Evolutionary conservation across 2,329 filamentous ascomycete species (phyloP), one percentile per base, ranked within the genome.

Genomic region (Xylariales sp.): DNA sequence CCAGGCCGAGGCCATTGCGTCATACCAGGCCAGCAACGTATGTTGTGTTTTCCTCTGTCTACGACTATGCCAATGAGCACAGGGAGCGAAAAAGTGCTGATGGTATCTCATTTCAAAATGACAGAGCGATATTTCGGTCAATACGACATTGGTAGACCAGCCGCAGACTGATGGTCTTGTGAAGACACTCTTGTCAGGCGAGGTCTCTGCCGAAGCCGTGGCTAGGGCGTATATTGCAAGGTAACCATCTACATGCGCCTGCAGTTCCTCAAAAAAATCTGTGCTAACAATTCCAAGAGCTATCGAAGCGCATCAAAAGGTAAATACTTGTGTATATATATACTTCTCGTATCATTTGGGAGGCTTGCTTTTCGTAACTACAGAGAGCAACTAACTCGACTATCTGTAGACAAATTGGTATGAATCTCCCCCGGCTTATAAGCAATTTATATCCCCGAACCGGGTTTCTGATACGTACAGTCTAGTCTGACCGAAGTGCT

Each of bases 251-350:
- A 1, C 3, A 29, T 19, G 29, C 24, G n/a, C 24, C 25, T 6
- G 29, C 29, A 13, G 15, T 17, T 27, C 24, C 34, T 16, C 25
- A 37, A 20, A 14, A 29, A 11, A 27, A 37, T 23, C 24, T 37
- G 21, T 21, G 25, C 14, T n/a, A 12, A 37, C 14, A n/a, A 7
- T 19, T 14, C 5, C 7, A 11, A 33, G 30, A 20, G 30, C 30
- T 17, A 33, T 20, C 30, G 70, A 20, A 70, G 70, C 7, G 51
- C 50, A 24, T 48, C 70, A n/a, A 52, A 60, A 4, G 38, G 64
- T 7, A 53, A 62, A n/a, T n/a, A n/a, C n/a, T n/a, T n/a, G n/a
- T n/a, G n/a, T n/a, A n/a, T n/a, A n/a, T n/a, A n/a, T n/a, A n/a
- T n/a, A n/a, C n/a, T n/a, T n/a, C n/a, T n/a, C n/a, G n/a, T n/a